Conservation (phyloP, 768 basidiomycete genomes). For the Chlorophyllum brunneum region DNA sequence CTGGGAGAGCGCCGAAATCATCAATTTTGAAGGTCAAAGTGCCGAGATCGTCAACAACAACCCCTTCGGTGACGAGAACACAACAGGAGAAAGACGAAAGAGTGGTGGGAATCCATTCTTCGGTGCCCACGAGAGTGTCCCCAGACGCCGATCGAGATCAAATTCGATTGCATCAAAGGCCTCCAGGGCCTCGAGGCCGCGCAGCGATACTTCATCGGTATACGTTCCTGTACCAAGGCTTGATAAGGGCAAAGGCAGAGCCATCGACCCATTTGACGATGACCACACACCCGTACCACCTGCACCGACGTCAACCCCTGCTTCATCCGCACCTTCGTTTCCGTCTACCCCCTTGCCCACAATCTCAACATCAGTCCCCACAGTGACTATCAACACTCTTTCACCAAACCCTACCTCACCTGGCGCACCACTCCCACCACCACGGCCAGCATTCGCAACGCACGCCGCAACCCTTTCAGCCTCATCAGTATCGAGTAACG, state of each 20-base stretch:
- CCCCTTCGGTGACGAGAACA: conserved; percentile 28
- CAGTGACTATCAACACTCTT: not conserved
- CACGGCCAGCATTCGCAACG: conserved; percentile 27
- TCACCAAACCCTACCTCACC: not conserved
- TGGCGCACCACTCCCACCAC: conserved; percentile 17
- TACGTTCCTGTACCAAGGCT: conserved; percentile 7
- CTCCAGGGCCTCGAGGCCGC: conserved; percentile 7
- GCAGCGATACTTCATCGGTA: not conserved
- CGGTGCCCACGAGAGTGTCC: conserved; percentile 24
- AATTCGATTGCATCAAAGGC: conserved; percentile 32
- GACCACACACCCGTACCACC: conserved; percentile 15
- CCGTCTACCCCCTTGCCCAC: not conserved
- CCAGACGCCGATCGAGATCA: conserved; percentile 26
- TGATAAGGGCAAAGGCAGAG: conserved; percentile 16
- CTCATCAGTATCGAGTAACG: conserved; percentile 40
- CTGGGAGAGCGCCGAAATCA: conserved; percentile 70
- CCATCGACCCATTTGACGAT: conserved; percentile 40
- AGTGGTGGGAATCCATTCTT: conserved; percentile 43
- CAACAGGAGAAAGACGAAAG: conserved; percentile 25
- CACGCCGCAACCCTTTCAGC: conserved; percentile 31
- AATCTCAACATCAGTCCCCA: not conserved
- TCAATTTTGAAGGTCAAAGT: conserved; percentile 37
- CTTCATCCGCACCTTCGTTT: too few species aligned
- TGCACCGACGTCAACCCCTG: not conserved
- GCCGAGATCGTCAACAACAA: conserved; percentile 25